These are phyloP conservation scores for Nephelium lappaceum DNA, from an alignment of 345 rosid species.

Conservation along the genomic window DNA sequence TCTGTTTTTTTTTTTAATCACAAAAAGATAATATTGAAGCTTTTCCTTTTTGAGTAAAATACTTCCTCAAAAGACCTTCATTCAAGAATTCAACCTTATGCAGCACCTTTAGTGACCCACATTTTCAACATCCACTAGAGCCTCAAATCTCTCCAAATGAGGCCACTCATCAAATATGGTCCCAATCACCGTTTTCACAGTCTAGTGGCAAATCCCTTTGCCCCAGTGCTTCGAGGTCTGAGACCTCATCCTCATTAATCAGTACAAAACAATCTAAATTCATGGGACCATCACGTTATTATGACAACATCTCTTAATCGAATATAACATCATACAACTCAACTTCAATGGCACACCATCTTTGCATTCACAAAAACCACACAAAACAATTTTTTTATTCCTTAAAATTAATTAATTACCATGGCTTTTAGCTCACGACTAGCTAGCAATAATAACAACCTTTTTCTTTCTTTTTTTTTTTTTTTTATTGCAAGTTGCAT, in stretches of 20 bases:
- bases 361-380: background rate
- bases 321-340: background rate
- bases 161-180: conserved; percentile 9
- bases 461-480: too few species aligned
- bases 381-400: too few species aligned
- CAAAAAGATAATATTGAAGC: background rate
- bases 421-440: too few species aligned
- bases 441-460: too few species aligned
- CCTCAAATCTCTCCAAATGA: conserved; percentile 63
- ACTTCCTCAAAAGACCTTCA: conserved; percentile 67
- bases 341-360: background rate
- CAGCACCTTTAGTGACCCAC: conserved; percentile 61
- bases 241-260: too few species aligned
- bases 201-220: too few species aligned
- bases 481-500: background rate
- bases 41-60: conserved; percentile 40
- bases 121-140: conserved; percentile 57
- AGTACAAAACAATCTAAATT: background rate
- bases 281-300: background rate
- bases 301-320: background rate
- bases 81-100: conserved; percentile 65
- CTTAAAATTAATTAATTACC: too few species aligned
- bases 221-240: too few species aligned
- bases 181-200: too few species aligned
- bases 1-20: too few species aligned